Base-by-base conservation (phyloP, 2,329 filamentous ascomycete species). In the Verticillium zaregamsianum region DNA sequence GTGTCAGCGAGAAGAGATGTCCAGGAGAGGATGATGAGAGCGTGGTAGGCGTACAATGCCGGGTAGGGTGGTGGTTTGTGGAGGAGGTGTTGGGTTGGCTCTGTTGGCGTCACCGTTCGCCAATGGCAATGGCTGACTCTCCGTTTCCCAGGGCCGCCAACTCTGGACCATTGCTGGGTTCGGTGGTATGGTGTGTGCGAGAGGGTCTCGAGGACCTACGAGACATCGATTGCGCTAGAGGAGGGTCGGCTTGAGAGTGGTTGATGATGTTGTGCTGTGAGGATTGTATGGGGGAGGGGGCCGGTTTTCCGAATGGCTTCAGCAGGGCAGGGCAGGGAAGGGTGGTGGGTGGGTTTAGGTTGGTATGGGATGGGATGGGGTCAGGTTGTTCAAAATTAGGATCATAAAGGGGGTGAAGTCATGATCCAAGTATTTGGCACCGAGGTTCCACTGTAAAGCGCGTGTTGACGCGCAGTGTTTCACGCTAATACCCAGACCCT, bases 81-180 rank as follows among this genome's bases (percentile, higher is more conserved):
- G 54, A 33, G 31, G 54, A n/a, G 54, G 54, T 33, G 25, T 55
- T 55, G 54, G 54, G n/a, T 33, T 33, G 31, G 31, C n/a, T 32
- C 25, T 25, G n/a, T 55, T 55, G 54, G 54, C 15, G 7, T 55
- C 25, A 33, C 20, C 31, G 14, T 31, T 31, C 8, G 54, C 54
- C 31, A 33, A 12, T 14, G 54, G 25, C 23, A 33, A 33, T 31
- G 54, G 54, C 31, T 55, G 54, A 31, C 25, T 55, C 25, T 55
- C 54, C 54, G 54, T 55, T 33, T 55, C 54, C 54, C 54, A 55
- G 32, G 54, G 54, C 31, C 54, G 25, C 54, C 54, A 55, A 52
- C 45, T 52, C 45, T 52, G 45, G 45, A 52, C 45, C 45, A 52
- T 52, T 23, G 45, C 45, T 52, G 45, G 45, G 8, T 52, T 23